A percentile compares a stretch with the other conserved stretches of the same genome.
These are phyloP conservation scores for Fusarium decemcellulare DNA, from an alignment of 2,329 filamentous ascomycete genomes.

Conservation along the genomic window DNA sequence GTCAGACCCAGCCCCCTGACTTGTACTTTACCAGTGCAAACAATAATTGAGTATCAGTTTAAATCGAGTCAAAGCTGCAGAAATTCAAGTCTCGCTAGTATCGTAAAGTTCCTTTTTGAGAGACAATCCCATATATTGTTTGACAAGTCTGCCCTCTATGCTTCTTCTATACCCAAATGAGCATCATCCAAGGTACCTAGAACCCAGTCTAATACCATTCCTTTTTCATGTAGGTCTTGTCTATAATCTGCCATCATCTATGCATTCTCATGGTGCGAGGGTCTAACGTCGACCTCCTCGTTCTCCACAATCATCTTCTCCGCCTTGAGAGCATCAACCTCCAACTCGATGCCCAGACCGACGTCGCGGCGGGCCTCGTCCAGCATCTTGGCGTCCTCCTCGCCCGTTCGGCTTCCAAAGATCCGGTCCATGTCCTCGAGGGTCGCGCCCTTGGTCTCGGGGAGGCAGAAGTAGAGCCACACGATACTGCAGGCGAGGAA, in stretches of 20 bases:
- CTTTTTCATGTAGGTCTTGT: not conserved
- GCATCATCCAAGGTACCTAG: too few relatives aligned
- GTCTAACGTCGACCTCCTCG: constrained; percentile 29
- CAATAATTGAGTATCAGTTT: too few relatives aligned
- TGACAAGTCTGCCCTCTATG: too few relatives aligned
- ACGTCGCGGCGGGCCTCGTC: constrained; percentile 43
- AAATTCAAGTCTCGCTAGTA: too few relatives aligned
- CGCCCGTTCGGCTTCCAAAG: constrained; percentile 58
- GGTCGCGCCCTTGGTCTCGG: constrained; percentile 69
- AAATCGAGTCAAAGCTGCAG: too few relatives aligned
- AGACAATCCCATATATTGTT: too few relatives aligned
- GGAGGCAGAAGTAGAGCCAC: constrained; percentile 66
- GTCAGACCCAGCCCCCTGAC: constrained; percentile 9
- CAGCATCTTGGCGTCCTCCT: constrained; percentile 38
- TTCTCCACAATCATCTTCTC: constrained; percentile 39
- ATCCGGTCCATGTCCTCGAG: constrained; percentile 69
- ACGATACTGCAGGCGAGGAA: constrained; percentile 62
- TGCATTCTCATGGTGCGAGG: constrained; percentile 37
- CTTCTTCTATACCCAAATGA: too few relatives aligned
- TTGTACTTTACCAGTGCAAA: too few relatives aligned
- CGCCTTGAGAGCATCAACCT: constrained; percentile 32
- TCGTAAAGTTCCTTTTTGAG: too few relatives aligned
- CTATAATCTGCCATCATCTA: not conserved
- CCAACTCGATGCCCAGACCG: constrained; percentile 35
- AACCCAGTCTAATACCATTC: not conserved